Percentiles rank a stretch among this genome's conserved stretches.
Conservation (phyloP, 805 yeast species). For the Metschnikowia lochheadii region DNA sequence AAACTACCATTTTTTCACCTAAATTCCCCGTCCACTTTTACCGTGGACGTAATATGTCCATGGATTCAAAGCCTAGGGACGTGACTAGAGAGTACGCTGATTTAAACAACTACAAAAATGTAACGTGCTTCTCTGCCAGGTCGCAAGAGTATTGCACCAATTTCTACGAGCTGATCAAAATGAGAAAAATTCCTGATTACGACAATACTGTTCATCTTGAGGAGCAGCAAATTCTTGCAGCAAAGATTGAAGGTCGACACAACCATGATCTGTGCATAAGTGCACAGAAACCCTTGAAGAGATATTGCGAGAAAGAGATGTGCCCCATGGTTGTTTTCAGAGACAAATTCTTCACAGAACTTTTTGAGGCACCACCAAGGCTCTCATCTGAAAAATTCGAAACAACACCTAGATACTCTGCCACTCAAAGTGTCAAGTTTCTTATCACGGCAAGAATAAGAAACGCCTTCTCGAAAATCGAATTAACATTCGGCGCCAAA, state of each 20-base stretch:
- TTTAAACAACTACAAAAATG: not conserved
- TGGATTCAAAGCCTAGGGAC: not conserved
- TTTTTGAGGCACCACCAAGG: not conserved
- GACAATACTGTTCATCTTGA: not conserved
- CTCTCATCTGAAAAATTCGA: not conserved
- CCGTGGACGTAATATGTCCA: not conserved
- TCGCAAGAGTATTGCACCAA: not conserved
- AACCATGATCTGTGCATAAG: not conserved
- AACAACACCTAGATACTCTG: not conserved
- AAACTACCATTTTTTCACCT: not conserved
- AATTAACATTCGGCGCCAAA: not conserved
- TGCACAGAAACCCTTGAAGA: conserved; percentile 2
- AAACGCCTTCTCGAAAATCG: not conserved
- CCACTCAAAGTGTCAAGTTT: not conserved
- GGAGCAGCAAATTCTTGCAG: not conserved
- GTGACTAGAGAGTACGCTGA: not conserved
- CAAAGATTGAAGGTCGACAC: not conserved
- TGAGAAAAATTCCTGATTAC: not conserved
- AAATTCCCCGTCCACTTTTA: not conserved
- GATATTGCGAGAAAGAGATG: not conserved
- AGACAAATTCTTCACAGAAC: not conserved
- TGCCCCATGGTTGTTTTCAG: conserved; percentile 1
- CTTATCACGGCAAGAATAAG: not conserved
- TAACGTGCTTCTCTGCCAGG: not conserved
- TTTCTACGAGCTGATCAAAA: not conserved